These are phyloP conservation scores for Cyberlindnera maritima DNA, from an alignment of 805 yeast genomes.

Conservation along the genomic window DNA sequence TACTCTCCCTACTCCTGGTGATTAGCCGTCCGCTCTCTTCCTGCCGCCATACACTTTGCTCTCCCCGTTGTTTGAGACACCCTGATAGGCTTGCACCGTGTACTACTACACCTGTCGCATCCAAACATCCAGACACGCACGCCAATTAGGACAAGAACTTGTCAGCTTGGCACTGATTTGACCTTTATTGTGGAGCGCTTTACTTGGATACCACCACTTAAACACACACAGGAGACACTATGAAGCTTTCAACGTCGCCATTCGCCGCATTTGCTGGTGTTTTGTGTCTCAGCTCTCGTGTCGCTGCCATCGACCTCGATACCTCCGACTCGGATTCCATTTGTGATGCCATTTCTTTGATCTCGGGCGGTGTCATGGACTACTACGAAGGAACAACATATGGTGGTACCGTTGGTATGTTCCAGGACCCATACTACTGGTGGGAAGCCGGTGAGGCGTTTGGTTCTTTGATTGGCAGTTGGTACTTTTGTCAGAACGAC, in stretches of 20 bases:
- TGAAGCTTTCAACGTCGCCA: background rate
- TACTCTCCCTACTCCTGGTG: too few relatives aligned
- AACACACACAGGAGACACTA: background rate
- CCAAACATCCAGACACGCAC: background rate
- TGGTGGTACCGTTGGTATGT: slow-evolving; percentile 76
- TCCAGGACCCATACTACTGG: slow-evolving; percentile 77
- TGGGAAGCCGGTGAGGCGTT: slow-evolving; percentile 93
- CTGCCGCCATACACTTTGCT: too few relatives aligned
- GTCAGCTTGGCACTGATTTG: background rate
- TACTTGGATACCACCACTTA: too few relatives aligned
- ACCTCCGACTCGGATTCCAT: slow-evolving; percentile 43
- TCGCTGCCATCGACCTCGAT: slow-evolving; percentile 38
- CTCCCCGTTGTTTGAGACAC: background rate
- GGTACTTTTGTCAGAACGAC: slow-evolving; percentile 68
- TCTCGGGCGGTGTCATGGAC: slow-evolving; percentile 63
- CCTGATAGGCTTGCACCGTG: background rate
- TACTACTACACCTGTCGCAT: background rate
- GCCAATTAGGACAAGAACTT: background rate
- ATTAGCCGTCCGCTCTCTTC: too few relatives aligned
- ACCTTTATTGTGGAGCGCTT: background rate
- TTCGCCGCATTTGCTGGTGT: background rate
- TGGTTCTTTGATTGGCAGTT: slow-evolving; percentile 64
- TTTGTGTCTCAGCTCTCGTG: background rate
- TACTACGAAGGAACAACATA: slow-evolving; percentile 60
- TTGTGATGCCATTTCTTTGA: slow-evolving; percentile 52